phyloP scores from a whole-genome alignment of 225 moss, liverwort and hornwort species.

The Climacium dendroides region DNA sequence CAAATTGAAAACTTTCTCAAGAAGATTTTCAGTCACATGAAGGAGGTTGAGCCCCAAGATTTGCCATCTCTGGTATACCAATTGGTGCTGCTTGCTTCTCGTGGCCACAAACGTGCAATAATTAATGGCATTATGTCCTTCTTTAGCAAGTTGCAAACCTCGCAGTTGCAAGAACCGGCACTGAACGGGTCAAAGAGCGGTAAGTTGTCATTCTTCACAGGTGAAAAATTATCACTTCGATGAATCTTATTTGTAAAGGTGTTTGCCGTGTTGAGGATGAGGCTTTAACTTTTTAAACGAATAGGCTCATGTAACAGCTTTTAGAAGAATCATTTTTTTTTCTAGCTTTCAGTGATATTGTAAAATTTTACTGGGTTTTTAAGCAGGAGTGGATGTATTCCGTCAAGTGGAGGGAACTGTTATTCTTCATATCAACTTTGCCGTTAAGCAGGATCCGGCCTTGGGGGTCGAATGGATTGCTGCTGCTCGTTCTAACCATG shows the following conservation, averaged over 20 bases:
- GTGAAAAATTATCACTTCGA: background rate
- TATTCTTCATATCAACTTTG: conserved; percentile 82
- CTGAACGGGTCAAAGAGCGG: conserved; percentile 31
- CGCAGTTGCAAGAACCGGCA: conserved; percentile 26
- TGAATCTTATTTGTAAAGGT: background rate
- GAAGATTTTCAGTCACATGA: conserved; percentile 72
- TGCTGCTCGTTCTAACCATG: conserved; percentile 48
- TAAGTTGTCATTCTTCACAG: background rate
- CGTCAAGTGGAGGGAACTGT: conserved; percentile 83
- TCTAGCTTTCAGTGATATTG: background rate
- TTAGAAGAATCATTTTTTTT: background rate
- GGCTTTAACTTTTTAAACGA: background rate
- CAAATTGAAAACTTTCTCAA: conserved; percentile 67
- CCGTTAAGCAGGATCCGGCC: conserved; percentile 78
- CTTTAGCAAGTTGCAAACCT: conserved; percentile 64
- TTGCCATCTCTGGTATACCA: conserved; percentile 80
- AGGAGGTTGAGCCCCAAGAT: conserved; percentile 78
- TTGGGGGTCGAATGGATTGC: conserved; percentile 75
- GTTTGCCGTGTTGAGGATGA: background rate
- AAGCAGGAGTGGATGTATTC: conserved; percentile 43
- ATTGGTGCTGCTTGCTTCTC: conserved; percentile 71
- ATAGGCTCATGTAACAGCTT: background rate
- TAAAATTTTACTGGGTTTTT: background rate
- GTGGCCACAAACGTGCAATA: conserved; percentile 64
- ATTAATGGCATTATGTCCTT: conserved; percentile 62